phyloP scores from a whole-genome alignment of 2,329 filamentous ascomycete species.

The Cyanodermella asteris region DNA sequence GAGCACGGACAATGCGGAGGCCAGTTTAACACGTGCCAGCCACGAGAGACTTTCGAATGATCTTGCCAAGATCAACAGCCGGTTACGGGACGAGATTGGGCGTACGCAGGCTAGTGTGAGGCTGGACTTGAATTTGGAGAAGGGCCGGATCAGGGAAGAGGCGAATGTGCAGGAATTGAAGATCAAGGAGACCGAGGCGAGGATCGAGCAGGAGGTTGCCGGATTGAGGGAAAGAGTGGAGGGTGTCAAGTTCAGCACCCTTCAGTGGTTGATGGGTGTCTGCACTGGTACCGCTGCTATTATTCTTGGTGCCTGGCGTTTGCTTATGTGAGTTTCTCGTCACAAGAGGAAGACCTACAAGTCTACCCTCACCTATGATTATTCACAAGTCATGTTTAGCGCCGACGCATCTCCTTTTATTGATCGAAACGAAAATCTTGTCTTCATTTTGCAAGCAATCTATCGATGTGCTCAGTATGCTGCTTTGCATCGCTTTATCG shows the following conservation, averaged over 20 bases:
- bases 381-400: not conserved
- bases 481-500: too few relatives aligned
- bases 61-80: conserved; percentile 75
- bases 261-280: conserved; percentile 88
- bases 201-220: conserved; percentile 94
- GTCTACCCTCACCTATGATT: too few relatives aligned
- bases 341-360: too few relatives aligned
- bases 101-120: conserved; percentile 83
- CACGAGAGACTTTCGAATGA: conserved; percentile 90
- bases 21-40: conserved; percentile 64
- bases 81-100: conserved; percentile 80
- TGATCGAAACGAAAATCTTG: not conserved
- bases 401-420: too few relatives aligned
- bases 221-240: conserved; percentile 78
- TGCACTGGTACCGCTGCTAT: conserved; percentile 44
- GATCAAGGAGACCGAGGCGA: conserved; percentile 95
- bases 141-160: conserved; percentile 88
- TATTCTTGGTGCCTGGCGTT: conserved; percentile 44
- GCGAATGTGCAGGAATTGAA: conserved; percentile 91
- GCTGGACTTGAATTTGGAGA: conserved; percentile 85
- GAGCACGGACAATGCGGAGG: conserved; percentile 77
- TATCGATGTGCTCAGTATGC: too few relatives aligned
- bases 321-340: conserved; percentile 31
- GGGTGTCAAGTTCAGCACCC: conserved; percentile 89
- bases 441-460: not conserved